Evolutionary conservation across 129 eudicot species (phyloP), one percentile per base, ranked within the genome.

Genomic region (Daucus carota): DNA sequence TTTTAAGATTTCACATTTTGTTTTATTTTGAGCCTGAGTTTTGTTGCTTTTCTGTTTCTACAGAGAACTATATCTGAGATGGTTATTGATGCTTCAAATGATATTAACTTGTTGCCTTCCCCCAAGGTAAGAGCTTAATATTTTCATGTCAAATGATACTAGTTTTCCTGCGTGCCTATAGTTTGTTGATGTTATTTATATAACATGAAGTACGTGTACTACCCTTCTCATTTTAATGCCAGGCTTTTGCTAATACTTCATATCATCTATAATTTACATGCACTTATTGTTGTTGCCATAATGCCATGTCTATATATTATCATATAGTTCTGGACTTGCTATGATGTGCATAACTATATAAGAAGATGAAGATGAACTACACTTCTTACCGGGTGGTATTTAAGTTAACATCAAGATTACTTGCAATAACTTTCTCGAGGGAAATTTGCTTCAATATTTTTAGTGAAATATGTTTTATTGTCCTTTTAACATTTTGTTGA

Each of bases 1-100:
- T 24, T 8, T 66, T 9, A 70, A n/a, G 44, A 32, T 16, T 77
- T 33, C n/a, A 74, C 47, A 72, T 20, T 81, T 75, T 52, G 16
- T 79, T 69, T 33, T 71, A 74, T 77, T 60, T n/a, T 70, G 60
- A 63, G 72, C 31, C 59, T 73, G 40, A 63, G 52, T 46, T 66
- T 62, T 22, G 42, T 41, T 34, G 43, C 28, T 63, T 24, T 73
- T 71, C 75, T 82, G 42, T 59, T 80, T n/a, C n/a, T n/a, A n/a
- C 84, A 88, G 91, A 83, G 81, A 45, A 84, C 72, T 74, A 82
- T 73, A 70, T 78, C 85, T 28, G 82, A 82, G 66, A 70, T 70
- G 73, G 62, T 70, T 31, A 83, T 82, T 86, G 88, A 83, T 59
- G 75, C 69, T 78, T 82, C 77, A 57, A 81, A 66, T 62, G 93